These are phyloP conservation scores for Globisporangium echinulatum DNA, from an alignment of 352 stramenopile species.

Conservation along the genomic window DNA sequence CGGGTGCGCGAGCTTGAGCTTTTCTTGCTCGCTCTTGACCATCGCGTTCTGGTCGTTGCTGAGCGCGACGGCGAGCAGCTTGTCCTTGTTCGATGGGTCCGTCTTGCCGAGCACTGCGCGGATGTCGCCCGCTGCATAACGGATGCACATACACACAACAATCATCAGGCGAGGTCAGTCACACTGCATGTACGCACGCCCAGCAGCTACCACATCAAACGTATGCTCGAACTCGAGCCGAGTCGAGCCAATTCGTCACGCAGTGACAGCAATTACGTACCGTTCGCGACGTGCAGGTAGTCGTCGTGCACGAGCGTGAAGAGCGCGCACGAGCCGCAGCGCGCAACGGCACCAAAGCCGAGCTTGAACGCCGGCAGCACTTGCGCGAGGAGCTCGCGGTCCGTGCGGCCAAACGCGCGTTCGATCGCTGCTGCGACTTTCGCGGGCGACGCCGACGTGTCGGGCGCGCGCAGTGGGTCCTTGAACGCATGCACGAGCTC, in stretches of 20 bases:
- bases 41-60: constrained; percentile 93
- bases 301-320: constrained; percentile 71
- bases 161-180: too few relatives aligned
- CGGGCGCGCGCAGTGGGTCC: constrained; percentile 15
- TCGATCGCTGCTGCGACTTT: constrained; percentile 66
- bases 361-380: constrained; percentile 85
- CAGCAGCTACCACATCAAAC: background rate
- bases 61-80: constrained; percentile 55
- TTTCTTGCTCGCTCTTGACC: constrained; percentile 81
- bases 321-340: constrained; percentile 85
- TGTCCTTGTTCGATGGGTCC: constrained; percentile 24
- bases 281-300: constrained; percentile 83
- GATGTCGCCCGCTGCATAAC: constrained; percentile 56
- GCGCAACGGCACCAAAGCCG: constrained; percentile 85
- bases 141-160: too few relatives aligned
- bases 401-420: constrained; percentile 80
- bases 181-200: too few relatives aligned
- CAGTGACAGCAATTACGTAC: constrained; percentile 2
- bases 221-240: too few relatives aligned
- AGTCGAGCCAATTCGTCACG: too few relatives aligned
- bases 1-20: constrained; percentile 80
- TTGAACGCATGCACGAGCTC: constrained; percentile 53
- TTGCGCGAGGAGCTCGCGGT: constrained; percentile 79
- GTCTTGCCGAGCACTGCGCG: constrained; percentile 67
- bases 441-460: constrained; percentile 26